Base-by-base conservation (phyloP, 2,329 filamentous ascomycete genomes). In the Cordyceps pruinosa region DNA sequence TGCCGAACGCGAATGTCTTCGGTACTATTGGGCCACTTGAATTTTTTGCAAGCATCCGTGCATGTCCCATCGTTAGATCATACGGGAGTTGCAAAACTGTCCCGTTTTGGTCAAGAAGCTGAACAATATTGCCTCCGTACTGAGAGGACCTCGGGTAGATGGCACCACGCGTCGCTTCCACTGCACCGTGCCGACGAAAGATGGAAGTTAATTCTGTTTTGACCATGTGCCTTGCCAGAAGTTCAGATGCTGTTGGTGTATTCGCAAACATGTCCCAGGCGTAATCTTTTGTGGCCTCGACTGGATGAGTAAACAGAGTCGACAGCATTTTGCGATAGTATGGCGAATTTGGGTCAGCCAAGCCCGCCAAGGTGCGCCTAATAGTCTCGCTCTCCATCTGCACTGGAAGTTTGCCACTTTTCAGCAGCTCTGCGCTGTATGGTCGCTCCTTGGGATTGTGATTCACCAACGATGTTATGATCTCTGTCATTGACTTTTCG, bases 321-420 rank as follows among this genome's bases (percentile, higher is more conserved):
- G 85, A 86, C 66, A 97, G 82, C 74, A 96, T 90, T 69, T 95
- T 93, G 59, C 89, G 83, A 68, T 96, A 95, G 68, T 96, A 93
- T 0, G 90, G 89, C 4, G 92, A 96, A 60, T 82, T 86, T 0
- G 89, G 86, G 66, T 96, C 89, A 0, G 88, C 87, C 25, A 97
- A 73, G 25, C 89, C 88, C 58, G 88, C 87, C 49, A 97, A 80
- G 3, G 90, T 89, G 61, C 90, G 85, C 59, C 89, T 84, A 60
- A 96, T 91, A 1, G 89, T 90, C 70, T 97, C 93, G 66, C 93
- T 92, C 70, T 97, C 92, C 73, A 96, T 90, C 67, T 94, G 90
- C 8, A 96, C 82, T 0, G 94, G 94, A 5, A 99, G 79, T 66
- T 91, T 91, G 21, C 90, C 90, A 65, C 89, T 92, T 61, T 89